A percentile compares a stretch with the other conserved stretches of the same genome.
Conservation (phyloP, 2,329 filamentous ascomycete genomes). For the Mycosphaerella arachidis region DNA sequence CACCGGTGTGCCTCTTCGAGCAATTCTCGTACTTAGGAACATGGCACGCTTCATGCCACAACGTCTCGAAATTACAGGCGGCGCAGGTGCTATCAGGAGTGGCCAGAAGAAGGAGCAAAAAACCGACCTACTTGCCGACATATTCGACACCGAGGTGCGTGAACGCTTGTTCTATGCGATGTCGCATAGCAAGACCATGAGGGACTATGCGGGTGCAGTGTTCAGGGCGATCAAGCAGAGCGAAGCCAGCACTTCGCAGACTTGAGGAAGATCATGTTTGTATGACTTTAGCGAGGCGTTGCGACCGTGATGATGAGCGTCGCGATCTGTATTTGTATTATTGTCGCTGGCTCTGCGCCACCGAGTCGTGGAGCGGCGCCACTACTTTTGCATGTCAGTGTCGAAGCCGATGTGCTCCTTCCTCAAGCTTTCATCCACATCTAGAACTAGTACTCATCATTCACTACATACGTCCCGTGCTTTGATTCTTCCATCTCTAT, state of each 20-base stretch:
- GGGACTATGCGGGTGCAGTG: constrained; percentile 23
- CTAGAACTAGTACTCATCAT: not conserved
- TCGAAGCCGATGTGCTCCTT: not conserved
- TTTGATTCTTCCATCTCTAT: not conserved
- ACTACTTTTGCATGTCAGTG: not conserved
- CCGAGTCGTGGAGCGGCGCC: not conserved
- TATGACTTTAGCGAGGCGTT: constrained; percentile 15
- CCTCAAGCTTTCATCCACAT: not conserved
- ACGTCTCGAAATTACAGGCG: constrained; percentile 11
- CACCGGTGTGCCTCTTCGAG: constrained; percentile 72
- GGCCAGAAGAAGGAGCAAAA: constrained; percentile 18
- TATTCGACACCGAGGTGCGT: constrained; percentile 23
- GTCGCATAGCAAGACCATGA: constrained; percentile 22
- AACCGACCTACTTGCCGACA: constrained; percentile 14
- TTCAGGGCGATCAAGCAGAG: constrained; percentile 20
- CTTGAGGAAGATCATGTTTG: not conserved
- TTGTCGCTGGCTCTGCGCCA: not conserved
- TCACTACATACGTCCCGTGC: not conserved
- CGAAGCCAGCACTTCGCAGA: constrained; percentile 5
- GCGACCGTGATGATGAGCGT: constrained; percentile 6
- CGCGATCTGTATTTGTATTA: constrained; percentile 6
- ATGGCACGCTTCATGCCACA: constrained; percentile 54
- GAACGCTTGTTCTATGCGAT: constrained; percentile 25
- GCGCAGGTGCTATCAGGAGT: constrained; percentile 10
- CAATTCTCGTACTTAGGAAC: constrained; percentile 72